Conservation (phyloP, 2,329 filamentous ascomycete species). For the Botrytis elliptica region DNA sequence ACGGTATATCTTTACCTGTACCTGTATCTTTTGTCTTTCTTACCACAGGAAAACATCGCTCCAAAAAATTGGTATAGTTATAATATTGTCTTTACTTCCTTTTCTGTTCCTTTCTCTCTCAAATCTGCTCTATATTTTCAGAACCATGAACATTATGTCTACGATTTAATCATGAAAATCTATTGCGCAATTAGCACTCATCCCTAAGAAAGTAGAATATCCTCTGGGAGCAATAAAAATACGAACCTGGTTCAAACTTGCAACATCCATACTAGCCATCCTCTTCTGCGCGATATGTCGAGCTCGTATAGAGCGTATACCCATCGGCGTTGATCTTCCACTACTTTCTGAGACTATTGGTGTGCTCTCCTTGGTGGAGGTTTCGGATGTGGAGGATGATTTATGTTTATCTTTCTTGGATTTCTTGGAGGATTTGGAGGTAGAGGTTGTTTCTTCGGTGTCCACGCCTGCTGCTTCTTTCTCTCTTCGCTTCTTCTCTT, state of each 20-base stretch:
- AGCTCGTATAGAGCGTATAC: slow-evolving; percentile 72
- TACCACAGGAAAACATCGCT: neutral
- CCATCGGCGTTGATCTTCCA: slow-evolving; percentile 47
- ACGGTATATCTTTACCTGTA: neutral
- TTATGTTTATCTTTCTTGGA: slow-evolving; percentile 44
- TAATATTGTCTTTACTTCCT: neutral
- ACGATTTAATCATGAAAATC: slow-evolving; percentile 68
- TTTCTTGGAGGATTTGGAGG: slow-evolving; percentile 38
- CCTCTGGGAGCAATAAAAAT: neutral
- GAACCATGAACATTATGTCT: slow-evolving; percentile 26
- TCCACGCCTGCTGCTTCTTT: slow-evolving; percentile 18
- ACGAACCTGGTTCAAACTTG: slow-evolving; percentile 73
- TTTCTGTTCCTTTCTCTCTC: neutral
- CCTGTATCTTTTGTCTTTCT: neutral
- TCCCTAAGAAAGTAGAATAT: neutral
- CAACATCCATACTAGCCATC: slow-evolving; percentile 75
- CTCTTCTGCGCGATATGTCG: slow-evolving; percentile 88
- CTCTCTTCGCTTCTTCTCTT: slow-evolving; percentile 25
- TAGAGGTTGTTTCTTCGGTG: slow-evolving; percentile 14
- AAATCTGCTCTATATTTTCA: neutral
- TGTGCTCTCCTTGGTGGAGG: slow-evolving; percentile 31
- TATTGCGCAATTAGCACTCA: slow-evolving; percentile 36
- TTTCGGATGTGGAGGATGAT: slow-evolving; percentile 36
- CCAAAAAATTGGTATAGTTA: neutral
- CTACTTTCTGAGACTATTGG: slow-evolving; percentile 41